These are phyloP conservation scores for Vitis vinifera DNA, from an alignment of 164 flowering plant species.

Conservation along the genomic window ASM3070453v1 NC_081807.1:1907501-1908000, in stretches of 20 bases:
- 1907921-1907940: constrained; percentile 82
- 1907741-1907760: constrained; percentile 98
- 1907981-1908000: constrained; percentile 92
- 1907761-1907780: constrained; percentile 91
- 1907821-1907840: too few relatives aligned
- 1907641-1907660: not conserved
- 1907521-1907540: too few relatives aligned
- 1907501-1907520: too few relatives aligned
- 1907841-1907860: too few relatives aligned
- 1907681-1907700: constrained; percentile 22
- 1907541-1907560: too few relatives aligned
- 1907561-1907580: constrained; percentile 69
- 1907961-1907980: constrained; percentile 99
- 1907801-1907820: not conserved
- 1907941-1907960: constrained; percentile 96
- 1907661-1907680: not conserved
- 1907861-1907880: too few relatives aligned
- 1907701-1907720: constrained; percentile 98
- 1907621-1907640: not conserved
- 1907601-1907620: not conserved
- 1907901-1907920: not conserved
- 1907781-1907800: constrained; percentile 36
- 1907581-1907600: constrained; percentile 56
- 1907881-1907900: too few relatives aligned
- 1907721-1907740: constrained; percentile 94